Evolutionary conservation across 2,329 filamentous ascomycete genomes (phyloP), one percentile per base, ranked within the genome.

Genomic region (Botrytis tulipae): DNA sequence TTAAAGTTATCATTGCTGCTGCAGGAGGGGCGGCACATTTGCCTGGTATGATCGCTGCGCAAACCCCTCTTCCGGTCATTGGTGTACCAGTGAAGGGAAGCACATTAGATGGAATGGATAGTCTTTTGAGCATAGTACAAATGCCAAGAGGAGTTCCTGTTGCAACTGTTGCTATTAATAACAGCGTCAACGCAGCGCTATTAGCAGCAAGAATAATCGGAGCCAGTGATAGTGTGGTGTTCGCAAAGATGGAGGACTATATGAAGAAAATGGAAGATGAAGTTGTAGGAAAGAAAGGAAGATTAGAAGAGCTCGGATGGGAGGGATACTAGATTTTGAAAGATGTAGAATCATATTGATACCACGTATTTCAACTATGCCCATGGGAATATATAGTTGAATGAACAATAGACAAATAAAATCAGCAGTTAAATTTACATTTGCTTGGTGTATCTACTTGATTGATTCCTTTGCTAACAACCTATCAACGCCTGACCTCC

Each of bases 101-200:
- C 32, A 88, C 89, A 35, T 82, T 94, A 9, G 92, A 93, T 79
- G 92, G 87, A 37, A 72, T 74, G 67, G 72, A 74, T 48, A 90
- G 88, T 74, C 82, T 93, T 72, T 83, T 91, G 74, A 91, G 89
- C 78, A 94, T 94, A 76, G 91, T 93, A 6, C 91, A 94, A 80
- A 94, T 94, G 92, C 92, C 92, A 9, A 80, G 87, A 78, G 92
- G 92, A 20, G 88, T 91, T 68, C 92, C 92, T 16, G 90, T 91
- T 22, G 92, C 92, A 9, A 94, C 92, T 0, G 91, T 95, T 5
- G 92, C 89, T 18, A 93, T 94, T 81, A 93, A 93, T 82, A 94
- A 94, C 83, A 92, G 90, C 37, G 91, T 91, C 72, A 95, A 94
- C 78, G 92, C 92, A 0, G 92, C 89, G 0, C 84, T 94, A 29